These are phyloP conservation scores for Shiraia sp. DNA, from an alignment of 2,329 filamentous ascomycete genomes.

Conservation along the genomic window DNA sequence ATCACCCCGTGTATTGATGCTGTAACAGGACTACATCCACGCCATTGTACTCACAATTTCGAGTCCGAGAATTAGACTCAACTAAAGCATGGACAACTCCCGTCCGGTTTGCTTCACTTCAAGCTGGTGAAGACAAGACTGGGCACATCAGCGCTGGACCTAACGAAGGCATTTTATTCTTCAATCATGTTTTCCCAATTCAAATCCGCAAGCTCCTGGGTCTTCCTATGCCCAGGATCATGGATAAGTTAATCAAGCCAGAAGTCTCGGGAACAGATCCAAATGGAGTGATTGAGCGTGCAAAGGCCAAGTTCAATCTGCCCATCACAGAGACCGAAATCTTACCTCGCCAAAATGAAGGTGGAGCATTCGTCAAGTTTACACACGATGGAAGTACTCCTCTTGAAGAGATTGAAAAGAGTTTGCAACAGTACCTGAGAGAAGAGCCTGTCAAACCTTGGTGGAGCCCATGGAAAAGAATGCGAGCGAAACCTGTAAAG, in stretches of 20 bases:
- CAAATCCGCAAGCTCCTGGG: conserved; percentile 68
- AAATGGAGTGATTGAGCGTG: conserved; percentile 56
- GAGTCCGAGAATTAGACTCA: conserved; percentile 1
- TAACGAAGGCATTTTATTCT: conserved; percentile 84
- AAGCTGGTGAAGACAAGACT: conserved; percentile 65
- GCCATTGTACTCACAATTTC: conserved; percentile 4
- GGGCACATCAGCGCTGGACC: conserved; percentile 79
- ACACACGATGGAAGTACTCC: conserved; percentile 55
- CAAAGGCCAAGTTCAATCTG: conserved; percentile 62
- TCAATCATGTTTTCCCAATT: conserved; percentile 89
- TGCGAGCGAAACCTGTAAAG: conserved; percentile 73
- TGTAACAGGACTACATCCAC: conserved; percentile 15
- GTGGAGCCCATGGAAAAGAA: conserved; percentile 82
- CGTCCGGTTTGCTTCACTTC: conserved; percentile 39
- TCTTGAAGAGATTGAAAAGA: conserved; percentile 61
- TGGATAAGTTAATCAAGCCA: conserved; percentile 58
- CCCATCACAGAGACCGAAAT: conserved; percentile 77
- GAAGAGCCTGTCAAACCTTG: conserved; percentile 79
- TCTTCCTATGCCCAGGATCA: conserved; percentile 55
- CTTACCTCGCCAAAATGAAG: conserved; percentile 83
- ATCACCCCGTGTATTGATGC: conserved; percentile 27
- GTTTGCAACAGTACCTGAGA: conserved; percentile 65
- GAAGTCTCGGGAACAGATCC: conserved; percentile 60
- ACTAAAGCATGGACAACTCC: conserved; percentile 8
- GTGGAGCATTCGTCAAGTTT: conserved; percentile 91